These are phyloP conservation scores for Zymoseptoria brevis DNA, from an alignment of 2,329 filamentous ascomycete genomes.

Conservation along the genomic window DNA sequence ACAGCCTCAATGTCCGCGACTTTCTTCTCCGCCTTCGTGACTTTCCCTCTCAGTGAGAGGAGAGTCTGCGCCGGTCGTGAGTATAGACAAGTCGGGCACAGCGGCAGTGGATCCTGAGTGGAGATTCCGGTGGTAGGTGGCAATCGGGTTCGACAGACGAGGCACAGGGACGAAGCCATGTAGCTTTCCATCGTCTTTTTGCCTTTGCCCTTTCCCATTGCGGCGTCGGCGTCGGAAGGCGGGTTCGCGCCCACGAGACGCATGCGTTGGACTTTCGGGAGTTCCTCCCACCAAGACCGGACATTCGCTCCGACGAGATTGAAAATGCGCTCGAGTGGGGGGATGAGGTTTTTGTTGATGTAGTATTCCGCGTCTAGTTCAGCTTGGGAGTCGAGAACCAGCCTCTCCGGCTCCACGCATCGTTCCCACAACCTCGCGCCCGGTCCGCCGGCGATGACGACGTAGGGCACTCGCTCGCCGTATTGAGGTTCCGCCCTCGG, in stretches of 20 bases:
- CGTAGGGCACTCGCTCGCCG: slow-evolving; percentile 89
- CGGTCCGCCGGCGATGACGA: slow-evolving; percentile 81
- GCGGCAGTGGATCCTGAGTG: slow-evolving; percentile 29
- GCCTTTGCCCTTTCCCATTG: slow-evolving; percentile 11
- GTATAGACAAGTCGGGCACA: slow-evolving; percentile 54
- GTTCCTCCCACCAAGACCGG: slow-evolving; percentile 85
- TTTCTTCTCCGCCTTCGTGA: slow-evolving; percentile 55
- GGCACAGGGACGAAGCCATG: slow-evolving; percentile 70
- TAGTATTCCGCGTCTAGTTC: slow-evolving; percentile 94
- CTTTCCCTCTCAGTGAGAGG: slow-evolving; percentile 52
- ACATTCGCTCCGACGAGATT: slow-evolving; percentile 92
- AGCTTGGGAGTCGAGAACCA: slow-evolving; percentile 67
- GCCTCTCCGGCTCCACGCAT: slow-evolving; percentile 76
- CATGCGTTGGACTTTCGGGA: slow-evolving; percentile 81
- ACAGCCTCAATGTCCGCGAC: slow-evolving; percentile 58
- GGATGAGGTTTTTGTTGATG: slow-evolving; percentile 90
- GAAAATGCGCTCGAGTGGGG: slow-evolving; percentile 91
- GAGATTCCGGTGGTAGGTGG: slow-evolving; percentile 28
- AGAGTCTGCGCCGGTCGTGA: slow-evolving; percentile 52
- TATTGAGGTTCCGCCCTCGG: slow-evolving; percentile 85
- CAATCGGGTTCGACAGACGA: slow-evolving; percentile 62
- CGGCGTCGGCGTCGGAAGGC: slow-evolving; percentile 10
- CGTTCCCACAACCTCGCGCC: slow-evolving; percentile 80
- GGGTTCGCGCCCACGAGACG: slow-evolving; percentile 44
- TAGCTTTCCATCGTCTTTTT: slow-evolving; percentile 84